A percentile compares a stretch with the other conserved stretches of the same genome.
phyloP scores from a whole-genome alignment of 73 alveolate genomes.

The Effrenium voratum region DNA sequence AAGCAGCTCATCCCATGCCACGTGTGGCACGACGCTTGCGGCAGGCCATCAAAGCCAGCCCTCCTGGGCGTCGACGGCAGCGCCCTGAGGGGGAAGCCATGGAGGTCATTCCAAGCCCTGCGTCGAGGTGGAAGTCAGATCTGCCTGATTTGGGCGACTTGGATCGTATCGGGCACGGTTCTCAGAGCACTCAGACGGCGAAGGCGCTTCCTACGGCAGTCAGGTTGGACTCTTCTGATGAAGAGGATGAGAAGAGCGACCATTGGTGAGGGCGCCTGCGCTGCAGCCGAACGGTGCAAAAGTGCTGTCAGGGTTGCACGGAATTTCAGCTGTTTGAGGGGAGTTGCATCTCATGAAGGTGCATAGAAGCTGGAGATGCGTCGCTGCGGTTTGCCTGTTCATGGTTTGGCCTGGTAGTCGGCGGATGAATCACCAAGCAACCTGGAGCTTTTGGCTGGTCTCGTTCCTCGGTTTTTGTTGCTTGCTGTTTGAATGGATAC shows the following conservation, averaged over 20 bases:
- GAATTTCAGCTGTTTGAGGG: neutral
- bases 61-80: conserved; percentile 34
- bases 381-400: no score
- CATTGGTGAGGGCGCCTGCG: conserved; percentile 4
- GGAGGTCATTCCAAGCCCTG: neutral
- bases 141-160: conserved; percentile 66
- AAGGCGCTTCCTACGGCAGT: neutral
- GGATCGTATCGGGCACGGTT: conserved; percentile 68
- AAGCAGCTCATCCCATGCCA: no score
- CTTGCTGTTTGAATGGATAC: no score
- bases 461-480: no score
- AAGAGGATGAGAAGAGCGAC: conserved; percentile 63
- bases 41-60: conserved; percentile 49
- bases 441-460: no score
- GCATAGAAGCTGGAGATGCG: no score
- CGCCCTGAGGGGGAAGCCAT: neutral
- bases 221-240: conserved; percentile 79
- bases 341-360: no score
- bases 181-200: neutral
- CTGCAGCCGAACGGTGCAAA: neutral
- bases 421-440: no score
- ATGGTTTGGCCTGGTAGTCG: no score
- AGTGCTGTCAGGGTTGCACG: neutral
- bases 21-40: no score
- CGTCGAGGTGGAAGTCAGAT: conserved; percentile 67